Percentiles rank a stretch among this genome's conserved stretches.
Evolutionary conservation across 495 filamentous ascomycete genomes (phyloP).

Genomic region (Aspergillus kassunensis): DNA sequence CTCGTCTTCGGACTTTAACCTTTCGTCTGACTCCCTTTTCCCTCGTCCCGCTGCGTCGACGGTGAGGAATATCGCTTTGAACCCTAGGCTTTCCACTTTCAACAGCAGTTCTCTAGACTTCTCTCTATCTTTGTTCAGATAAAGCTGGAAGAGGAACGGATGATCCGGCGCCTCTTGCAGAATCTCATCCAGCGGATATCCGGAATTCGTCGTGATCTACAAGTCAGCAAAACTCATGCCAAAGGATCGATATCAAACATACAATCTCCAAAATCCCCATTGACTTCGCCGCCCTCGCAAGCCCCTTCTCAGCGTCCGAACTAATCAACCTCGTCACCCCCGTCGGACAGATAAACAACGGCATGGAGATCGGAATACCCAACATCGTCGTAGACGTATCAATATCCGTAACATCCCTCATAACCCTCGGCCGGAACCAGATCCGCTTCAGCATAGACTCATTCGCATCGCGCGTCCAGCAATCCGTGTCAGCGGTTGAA

Average conservation of each 20-base stretch:
- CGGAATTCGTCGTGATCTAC: constrained; percentile 4
- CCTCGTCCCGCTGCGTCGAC: constrained; percentile 80
- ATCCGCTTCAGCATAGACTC: neutral
- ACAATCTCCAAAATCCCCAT: constrained; percentile 4
- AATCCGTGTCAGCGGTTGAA: neutral
- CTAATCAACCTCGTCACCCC: neutral
- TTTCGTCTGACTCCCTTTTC: constrained; percentile 83
- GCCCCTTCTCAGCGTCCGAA: constrained; percentile 3
- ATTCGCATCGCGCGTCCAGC: neutral
- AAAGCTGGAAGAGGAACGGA: constrained; percentile 66
- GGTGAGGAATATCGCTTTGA: constrained; percentile 66
- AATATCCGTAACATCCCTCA: neutral
- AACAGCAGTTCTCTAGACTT: constrained; percentile 50
- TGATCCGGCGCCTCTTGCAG: constrained; percentile 4
- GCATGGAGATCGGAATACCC: neutral
- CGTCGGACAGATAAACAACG: constrained; percentile 6
- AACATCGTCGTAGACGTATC: constrained; percentile 1
- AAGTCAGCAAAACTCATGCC: too few relatives aligned
- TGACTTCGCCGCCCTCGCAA: neutral
- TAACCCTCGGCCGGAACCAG: constrained; percentile 5
- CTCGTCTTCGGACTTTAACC: constrained; percentile 41
- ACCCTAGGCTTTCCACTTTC: constrained; percentile 35
- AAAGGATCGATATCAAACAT: neutral
- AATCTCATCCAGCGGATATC: neutral
- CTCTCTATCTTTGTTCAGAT: constrained; percentile 61